phyloP scores from a whole-genome alignment of 2,329 filamentous ascomycete genomes.

The Hymenoscyphus repandus region DNA sequence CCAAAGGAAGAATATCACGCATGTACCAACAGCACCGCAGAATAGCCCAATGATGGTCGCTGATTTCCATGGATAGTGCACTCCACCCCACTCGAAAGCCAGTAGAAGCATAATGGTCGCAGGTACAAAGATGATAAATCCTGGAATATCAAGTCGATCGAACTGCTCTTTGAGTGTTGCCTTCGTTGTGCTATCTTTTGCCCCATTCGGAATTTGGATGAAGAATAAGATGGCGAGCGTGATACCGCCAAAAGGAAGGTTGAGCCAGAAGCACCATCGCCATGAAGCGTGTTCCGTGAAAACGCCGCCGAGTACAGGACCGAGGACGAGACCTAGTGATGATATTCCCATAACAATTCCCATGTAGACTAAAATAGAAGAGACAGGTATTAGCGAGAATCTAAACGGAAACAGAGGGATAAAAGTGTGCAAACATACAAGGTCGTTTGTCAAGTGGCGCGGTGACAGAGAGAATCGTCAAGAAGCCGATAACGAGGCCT shows the following conservation, averaged over 20 bases:
- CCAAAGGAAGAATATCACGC: slow-evolving; percentile 26
- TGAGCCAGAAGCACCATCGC: slow-evolving; percentile 28
- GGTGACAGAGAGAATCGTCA: slow-evolving; percentile 18
- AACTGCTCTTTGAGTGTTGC: slow-evolving; percentile 9
- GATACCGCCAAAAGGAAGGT: slow-evolving; percentile 35
- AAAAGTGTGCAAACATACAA: neutral
- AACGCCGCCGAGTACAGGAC: slow-evolving; percentile 10
- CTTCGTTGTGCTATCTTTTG: neutral
- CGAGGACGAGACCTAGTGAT: slow-evolving; percentile 5
- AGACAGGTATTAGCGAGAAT: too few species aligned
- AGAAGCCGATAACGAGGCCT: slow-evolving; percentile 24
- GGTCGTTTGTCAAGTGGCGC: slow-evolving; percentile 16
- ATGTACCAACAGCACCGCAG: slow-evolving; percentile 21
- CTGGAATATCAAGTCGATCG: slow-evolving; percentile 30
- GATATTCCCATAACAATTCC: slow-evolving; percentile 7
- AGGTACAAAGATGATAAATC: slow-evolving; percentile 30
- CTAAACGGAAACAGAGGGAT: neutral
- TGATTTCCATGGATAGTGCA: slow-evolving; percentile 24
- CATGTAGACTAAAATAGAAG: neutral
- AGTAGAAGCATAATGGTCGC: slow-evolving; percentile 34
- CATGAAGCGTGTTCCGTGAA: slow-evolving; percentile 9
- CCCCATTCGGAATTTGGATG: slow-evolving; percentile 29
- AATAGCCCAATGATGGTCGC: slow-evolving; percentile 32
- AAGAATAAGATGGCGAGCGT: slow-evolving; percentile 31
- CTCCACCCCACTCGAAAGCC: slow-evolving; percentile 41